A percentile compares a stretch with the other conserved stretches of the same genome.
phyloP scores from a whole-genome alignment of 164 flowering plant genomes.

The Vitis amurensis region DNA sequence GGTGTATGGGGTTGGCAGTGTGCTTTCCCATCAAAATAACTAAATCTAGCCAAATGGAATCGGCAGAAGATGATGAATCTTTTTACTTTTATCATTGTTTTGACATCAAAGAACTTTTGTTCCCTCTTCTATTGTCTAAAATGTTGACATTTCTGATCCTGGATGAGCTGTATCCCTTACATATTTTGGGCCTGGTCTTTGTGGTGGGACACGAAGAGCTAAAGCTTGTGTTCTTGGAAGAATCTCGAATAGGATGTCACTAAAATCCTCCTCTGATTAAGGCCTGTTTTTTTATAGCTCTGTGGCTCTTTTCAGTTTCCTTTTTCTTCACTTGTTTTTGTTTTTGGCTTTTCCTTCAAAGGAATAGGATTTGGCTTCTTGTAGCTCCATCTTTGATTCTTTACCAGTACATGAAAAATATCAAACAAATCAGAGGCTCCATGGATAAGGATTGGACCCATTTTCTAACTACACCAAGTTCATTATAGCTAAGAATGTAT shows the following conservation, averaged over 20 bases:
- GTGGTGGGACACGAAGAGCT: background rate
- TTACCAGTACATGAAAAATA: too few species aligned
- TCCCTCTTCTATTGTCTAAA: background rate
- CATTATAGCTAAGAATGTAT: too few species aligned
- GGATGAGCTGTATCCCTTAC: background rate
- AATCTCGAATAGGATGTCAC: background rate
- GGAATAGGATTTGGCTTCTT: too few species aligned
- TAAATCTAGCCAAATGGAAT: background rate
- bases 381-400: too few species aligned
- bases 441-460: too few species aligned
- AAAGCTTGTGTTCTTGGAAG: background rate
- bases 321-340: too few species aligned
- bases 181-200: background rate
- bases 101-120: background rate
- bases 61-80: background rate
- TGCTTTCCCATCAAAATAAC: background rate
- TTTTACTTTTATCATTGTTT: background rate
- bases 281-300: background rate
- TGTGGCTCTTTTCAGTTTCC: too few species aligned
- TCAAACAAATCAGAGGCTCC: too few species aligned
- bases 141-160: conserved; percentile 1
- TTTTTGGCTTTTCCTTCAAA: too few species aligned
- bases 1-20: background rate
- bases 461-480: too few species aligned
- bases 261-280: background rate